These are phyloP conservation scores for Neurospora discreta DNA, from an alignment of 495 filamentous ascomycete species.

Conservation along the genomic window DNA sequence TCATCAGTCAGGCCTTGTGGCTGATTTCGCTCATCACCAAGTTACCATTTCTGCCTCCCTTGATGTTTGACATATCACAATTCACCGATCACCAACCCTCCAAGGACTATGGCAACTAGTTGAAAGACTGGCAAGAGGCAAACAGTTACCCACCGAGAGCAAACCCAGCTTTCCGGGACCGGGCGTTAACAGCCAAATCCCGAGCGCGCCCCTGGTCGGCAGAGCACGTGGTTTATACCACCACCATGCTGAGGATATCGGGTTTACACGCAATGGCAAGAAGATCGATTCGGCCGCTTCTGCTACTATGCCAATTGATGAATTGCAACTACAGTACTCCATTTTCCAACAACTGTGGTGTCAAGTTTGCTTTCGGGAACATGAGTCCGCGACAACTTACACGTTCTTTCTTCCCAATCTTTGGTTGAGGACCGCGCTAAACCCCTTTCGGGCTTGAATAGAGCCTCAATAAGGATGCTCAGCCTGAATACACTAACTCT, in stretches of 20 bases:
- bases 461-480: constrained; percentile 18
- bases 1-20: not conserved
- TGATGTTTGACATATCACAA: not conserved
- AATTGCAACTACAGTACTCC: not conserved
- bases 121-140: not conserved
- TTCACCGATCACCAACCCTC: not conserved
- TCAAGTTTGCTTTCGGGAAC: not conserved
- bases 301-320: not conserved
- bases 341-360: not conserved
- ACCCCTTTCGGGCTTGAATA: constrained; percentile 26
- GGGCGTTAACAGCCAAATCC: not conserved
- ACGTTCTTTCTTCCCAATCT: not conserved
- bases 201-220: not conserved
- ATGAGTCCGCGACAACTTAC: not conserved
- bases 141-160: not conserved
- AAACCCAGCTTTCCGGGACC: not conserved
- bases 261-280: not conserved
- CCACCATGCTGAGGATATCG: not conserved
- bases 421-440: not conserved
- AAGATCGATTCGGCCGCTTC: not conserved
- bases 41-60: not conserved
- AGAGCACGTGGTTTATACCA: not conserved
- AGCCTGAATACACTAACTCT: not conserved
- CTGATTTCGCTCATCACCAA: not conserved
- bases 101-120: not conserved